phyloP scores from a whole-genome alignment of 2,329 filamentous ascomycete species.

The Zasmidium cellare region DNA sequence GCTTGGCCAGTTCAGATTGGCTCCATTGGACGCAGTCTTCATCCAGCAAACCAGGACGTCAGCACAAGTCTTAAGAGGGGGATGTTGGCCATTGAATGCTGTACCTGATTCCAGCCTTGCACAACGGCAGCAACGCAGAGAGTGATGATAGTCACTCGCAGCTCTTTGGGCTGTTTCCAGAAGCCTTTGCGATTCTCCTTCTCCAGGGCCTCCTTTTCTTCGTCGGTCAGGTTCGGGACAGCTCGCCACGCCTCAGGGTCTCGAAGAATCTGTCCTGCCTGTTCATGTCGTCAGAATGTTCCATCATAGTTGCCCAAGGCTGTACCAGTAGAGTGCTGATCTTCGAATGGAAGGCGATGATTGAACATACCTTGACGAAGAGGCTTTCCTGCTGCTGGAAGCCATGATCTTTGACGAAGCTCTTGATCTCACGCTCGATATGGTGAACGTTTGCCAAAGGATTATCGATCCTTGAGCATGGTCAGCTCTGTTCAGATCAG shows the following conservation, averaged over 20 bases:
- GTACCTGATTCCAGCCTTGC: conserved; percentile 38
- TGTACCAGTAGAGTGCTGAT: neutral
- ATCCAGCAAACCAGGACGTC: no score
- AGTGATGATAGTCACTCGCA: conserved; percentile 34
- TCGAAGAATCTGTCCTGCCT: conserved; percentile 27
- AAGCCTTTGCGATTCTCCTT: conserved; percentile 19
- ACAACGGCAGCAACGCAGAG: conserved; percentile 36
- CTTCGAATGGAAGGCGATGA: neutral
- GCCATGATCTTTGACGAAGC: conserved; percentile 16
- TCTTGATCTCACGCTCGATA: conserved; percentile 16
- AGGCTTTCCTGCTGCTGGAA: conserved; percentile 18
- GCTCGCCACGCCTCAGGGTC: conserved; percentile 28
- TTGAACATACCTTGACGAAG: conserved; percentile 18
- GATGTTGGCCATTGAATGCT: no score
- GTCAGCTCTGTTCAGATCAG: neutral
- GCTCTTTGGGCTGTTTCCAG: conserved; percentile 33
- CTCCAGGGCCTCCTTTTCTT: conserved; percentile 25
- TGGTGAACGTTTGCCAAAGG: conserved; percentile 20
- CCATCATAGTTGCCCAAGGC: neutral
- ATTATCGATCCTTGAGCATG: conserved; percentile 20
- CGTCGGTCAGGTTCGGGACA: conserved; percentile 24
- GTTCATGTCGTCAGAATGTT: neutral
- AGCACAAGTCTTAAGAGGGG: no score
- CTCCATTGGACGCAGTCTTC: conserved; percentile 33
- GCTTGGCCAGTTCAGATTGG: conserved; percentile 35